These are phyloP conservation scores for Calycina marina DNA, from an alignment of 2,329 filamentous ascomycete genomes.

Conservation along the genomic window DNA sequence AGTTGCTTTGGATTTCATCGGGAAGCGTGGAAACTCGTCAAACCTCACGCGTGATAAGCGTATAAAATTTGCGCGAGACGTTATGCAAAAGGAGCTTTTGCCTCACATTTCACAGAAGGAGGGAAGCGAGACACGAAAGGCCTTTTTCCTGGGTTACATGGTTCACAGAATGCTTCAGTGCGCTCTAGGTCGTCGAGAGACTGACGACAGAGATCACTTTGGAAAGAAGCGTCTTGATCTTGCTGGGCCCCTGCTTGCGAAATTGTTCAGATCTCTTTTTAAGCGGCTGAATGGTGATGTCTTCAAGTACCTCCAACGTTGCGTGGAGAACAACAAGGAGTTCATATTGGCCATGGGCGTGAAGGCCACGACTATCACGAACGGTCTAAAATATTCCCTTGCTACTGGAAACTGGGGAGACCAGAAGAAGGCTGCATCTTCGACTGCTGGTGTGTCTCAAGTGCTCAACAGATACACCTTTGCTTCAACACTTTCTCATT, in stretches of 20 bases:
- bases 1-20: constrained; percentile 88
- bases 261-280: constrained; percentile 86
- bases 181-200: constrained; percentile 80
- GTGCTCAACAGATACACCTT: constrained; percentile 98
- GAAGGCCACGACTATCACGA: constrained; percentile 81
- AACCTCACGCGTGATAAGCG: constrained; percentile 73
- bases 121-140: constrained; percentile 88
- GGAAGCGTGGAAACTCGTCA: constrained; percentile 69
- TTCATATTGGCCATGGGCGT: constrained; percentile 87
- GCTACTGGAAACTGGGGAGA: constrained; percentile 99
- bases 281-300: constrained; percentile 84
- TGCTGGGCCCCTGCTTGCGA: constrained; percentile 86
- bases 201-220: constrained; percentile 96
- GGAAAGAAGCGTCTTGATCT: constrained; percentile 97
- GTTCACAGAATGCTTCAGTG: constrained; percentile 91
- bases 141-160: constrained; percentile 98
- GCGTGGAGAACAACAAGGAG: constrained; percentile 75
- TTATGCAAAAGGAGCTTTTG: constrained; percentile 91
- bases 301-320: constrained; percentile 79
- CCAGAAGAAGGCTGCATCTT: constrained; percentile 92
- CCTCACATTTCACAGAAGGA: constrained; percentile 94
- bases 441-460: constrained; percentile 94
- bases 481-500: constrained; percentile 87
- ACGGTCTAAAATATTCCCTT: constrained; percentile 89
- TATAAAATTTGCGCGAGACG: constrained; percentile 81